These are phyloP conservation scores for Macrolepiota fuliginosa DNA, from an alignment of 768 basidiomycete genomes.

Conservation along the genomic window DNA sequence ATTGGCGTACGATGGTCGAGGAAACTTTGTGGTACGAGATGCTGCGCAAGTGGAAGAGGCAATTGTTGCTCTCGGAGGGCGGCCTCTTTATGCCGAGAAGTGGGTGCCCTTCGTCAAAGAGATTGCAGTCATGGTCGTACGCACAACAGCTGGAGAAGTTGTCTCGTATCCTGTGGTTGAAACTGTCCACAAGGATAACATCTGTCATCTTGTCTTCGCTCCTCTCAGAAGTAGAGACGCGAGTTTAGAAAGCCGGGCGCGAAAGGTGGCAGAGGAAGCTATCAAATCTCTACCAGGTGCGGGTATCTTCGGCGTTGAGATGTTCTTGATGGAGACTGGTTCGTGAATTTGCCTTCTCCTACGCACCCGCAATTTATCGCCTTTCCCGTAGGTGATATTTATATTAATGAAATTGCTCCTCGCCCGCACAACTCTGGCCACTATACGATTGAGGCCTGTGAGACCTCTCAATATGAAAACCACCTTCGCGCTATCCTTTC, in stretches of 20 bases:
- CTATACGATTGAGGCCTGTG: constrained; percentile 97
- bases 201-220: constrained; percentile 91
- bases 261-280: constrained; percentile 74
- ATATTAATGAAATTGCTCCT: constrained; percentile 96
- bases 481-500: constrained; percentile 93
- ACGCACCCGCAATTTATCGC: constrained; percentile 1
- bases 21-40: constrained; percentile 77
- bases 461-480: constrained; percentile 96
- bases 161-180: constrained; percentile 89
- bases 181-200: constrained; percentile 90
- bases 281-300: constrained; percentile 80
- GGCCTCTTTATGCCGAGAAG: constrained; percentile 89
- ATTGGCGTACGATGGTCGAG: constrained; percentile 93
- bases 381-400: constrained; percentile 55
- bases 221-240: constrained; percentile 69
- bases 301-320: constrained; percentile 96
- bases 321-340: constrained; percentile 94
- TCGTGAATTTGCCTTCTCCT: constrained; percentile 19
- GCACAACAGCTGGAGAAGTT: constrained; percentile 70
- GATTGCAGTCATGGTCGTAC: constrained; percentile 96
- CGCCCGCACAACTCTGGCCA: constrained; percentile 98
- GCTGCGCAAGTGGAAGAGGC: constrained; percentile 49
- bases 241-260: constrained; percentile 56
- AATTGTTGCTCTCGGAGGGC: constrained; percentile 50
- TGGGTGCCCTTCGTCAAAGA: constrained; percentile 90